Percentiles rank a stretch among this genome's conserved stretches.
These are phyloP conservation scores for Pseudoperonospora humuli DNA, from an alignment of 352 stramenopile genomes.

Conservation along the genomic window DNA sequence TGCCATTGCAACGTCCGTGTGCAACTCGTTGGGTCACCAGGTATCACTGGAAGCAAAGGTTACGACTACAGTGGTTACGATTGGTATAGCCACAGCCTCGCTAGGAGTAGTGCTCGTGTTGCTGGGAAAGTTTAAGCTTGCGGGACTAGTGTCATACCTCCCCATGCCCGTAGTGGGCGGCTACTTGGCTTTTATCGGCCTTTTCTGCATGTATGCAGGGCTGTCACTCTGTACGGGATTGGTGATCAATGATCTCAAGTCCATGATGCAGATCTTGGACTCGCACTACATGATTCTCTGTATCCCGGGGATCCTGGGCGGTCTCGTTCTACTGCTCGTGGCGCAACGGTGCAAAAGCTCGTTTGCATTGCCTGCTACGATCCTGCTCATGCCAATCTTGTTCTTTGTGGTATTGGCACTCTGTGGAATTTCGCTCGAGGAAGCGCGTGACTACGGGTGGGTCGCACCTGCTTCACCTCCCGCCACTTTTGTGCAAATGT, in stretches of 20 bases:
- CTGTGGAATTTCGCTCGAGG: constrained; percentile 74
- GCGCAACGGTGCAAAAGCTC: constrained; percentile 74
- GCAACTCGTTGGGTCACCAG: constrained; percentile 57
- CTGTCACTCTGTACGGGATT: constrained; percentile 88
- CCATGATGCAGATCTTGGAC: constrained; percentile 65
- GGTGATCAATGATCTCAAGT: constrained; percentile 83
- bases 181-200: constrained; percentile 96
- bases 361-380: constrained; percentile 63
- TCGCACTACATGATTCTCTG: constrained; percentile 71
- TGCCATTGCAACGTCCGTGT: constrained; percentile 90
- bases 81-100: constrained; percentile 86
- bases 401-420: constrained; percentile 89
- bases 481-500: constrained; percentile 60
- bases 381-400: constrained; percentile 81
- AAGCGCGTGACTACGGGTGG: constrained; percentile 89
- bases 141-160: constrained; percentile 93
- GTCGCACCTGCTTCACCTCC: constrained; percentile 67
- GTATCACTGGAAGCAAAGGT: constrained; percentile 74
- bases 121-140: constrained; percentile 91
- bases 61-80: constrained; percentile 91
- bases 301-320: constrained; percentile 75
- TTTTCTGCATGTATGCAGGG: constrained; percentile 92
- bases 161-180: constrained; percentile 95
- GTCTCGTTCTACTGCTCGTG: constrained; percentile 76
- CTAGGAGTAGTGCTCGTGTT: constrained; percentile 92